Conservation (phyloP, 345 rosid genomes). For the Euphorbia pulcherrima region DNA sequence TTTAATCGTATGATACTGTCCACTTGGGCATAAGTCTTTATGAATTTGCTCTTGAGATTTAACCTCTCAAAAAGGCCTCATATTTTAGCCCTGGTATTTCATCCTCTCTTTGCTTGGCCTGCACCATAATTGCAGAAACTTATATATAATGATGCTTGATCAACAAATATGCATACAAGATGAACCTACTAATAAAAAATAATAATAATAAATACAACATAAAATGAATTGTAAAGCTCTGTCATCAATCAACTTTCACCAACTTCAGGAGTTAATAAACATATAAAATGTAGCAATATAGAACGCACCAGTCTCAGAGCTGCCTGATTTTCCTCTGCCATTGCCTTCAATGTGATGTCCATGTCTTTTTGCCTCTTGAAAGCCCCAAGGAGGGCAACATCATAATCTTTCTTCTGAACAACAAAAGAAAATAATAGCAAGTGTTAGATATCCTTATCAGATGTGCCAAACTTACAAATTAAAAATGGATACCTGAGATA, state of each 20-base stretch:
- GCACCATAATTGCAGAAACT: background rate
- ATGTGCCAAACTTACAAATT: background rate
- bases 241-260: background rate
- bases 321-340: slow-evolving; percentile 75
- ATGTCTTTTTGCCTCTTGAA: slow-evolving; percentile 80
- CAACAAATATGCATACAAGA: no score
- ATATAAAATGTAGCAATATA: background rate
- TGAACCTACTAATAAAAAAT: background rate
- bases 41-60: no score
- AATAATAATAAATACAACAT: no score
- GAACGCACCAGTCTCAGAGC: slow-evolving; percentile 70
- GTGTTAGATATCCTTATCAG: background rate
- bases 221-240: background rate
- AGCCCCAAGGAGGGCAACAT: slow-evolving; percentile 85
- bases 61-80: no score
- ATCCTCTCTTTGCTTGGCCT: slow-evolving; percentile 88
- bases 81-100: slow-evolving; percentile 86
- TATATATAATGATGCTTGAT: background rate
- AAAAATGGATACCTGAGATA: slow-evolving; percentile 44
- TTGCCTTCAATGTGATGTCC: slow-evolving; percentile 60
- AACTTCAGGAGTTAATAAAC: background rate
- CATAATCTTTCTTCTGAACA: slow-evolving; percentile 68
- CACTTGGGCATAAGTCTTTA: no score
- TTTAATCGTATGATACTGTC: no score
- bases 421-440: slow-evolving; percentile 14